Evolutionary conservation across 2,329 filamentous ascomycete species (phyloP).

Genomic region (Fusarium illudens): DNA sequence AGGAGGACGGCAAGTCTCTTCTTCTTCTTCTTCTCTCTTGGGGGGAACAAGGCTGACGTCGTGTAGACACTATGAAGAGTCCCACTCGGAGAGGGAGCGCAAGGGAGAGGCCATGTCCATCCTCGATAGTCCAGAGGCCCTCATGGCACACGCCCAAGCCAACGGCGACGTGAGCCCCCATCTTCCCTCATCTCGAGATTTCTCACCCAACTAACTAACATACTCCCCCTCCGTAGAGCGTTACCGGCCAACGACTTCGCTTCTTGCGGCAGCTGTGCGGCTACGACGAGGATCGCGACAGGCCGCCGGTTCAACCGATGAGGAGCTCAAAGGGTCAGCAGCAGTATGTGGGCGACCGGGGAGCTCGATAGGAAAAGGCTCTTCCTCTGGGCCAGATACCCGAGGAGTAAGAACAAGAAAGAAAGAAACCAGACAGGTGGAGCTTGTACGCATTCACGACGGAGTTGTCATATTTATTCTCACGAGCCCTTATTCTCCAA

Average conservation of each 20-base stretch:
- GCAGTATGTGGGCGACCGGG: constrained; percentile 27
- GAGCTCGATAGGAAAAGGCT: constrained; percentile 16
- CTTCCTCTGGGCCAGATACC: neutral
- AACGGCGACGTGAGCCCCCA: constrained; percentile 59
- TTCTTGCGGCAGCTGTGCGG: constrained; percentile 66
- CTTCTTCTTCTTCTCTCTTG: neutral
- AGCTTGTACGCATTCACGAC: neutral
- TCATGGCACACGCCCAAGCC: constrained; percentile 67
- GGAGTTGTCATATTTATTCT: neutral
- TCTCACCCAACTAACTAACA: neutral
- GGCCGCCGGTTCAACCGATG: neutral
- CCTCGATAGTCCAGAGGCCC: constrained; percentile 64
- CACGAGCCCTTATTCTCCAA: neutral
- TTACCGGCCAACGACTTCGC: constrained; percentile 63
- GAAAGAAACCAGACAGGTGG: neutral
- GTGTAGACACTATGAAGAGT: constrained; percentile 43
- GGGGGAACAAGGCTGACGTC: neutral
- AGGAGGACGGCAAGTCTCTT: constrained; percentile 10
- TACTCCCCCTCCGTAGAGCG: too few relatives aligned
- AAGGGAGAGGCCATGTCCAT: constrained; percentile 61
- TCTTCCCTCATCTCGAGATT: neutral
- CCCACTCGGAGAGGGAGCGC: constrained; percentile 54
- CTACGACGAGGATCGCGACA: constrained; percentile 47
- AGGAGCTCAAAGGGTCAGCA: constrained; percentile 24
- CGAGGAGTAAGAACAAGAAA: neutral